Evolutionary conservation across 352 stramenopile species (phyloP), one percentile per base, ranked within the genome.

Genomic region (Thraustochytrium striatum): DNA sequence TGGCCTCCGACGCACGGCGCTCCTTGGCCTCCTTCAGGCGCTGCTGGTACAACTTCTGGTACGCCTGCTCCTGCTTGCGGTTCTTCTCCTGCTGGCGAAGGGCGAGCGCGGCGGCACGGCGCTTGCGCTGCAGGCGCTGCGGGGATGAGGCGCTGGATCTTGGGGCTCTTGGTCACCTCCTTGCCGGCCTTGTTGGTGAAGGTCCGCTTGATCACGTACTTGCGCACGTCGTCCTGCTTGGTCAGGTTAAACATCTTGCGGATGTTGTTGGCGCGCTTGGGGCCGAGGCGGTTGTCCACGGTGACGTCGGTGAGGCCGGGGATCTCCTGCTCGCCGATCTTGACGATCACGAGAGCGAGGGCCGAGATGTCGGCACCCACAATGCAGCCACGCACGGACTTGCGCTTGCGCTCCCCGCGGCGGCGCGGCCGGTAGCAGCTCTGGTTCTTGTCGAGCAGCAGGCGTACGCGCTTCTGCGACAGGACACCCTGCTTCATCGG

Each of bases 401-500:
- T 99, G 88, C 96, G 93, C 90, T 96, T 96, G 87, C 97, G 93
- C 90, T 99, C 97, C 85, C 97, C 97, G 85, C 94, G 94, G 83
- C 89, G 88, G 82, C 91, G 89, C 28, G 89, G 87, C 81, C 91
- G 62, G 79, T 72, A 83, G 73, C 81, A 83, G 38, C 25, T 50
- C 35, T 58, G 13, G 36, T 73, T 75, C 53, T 72, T 61, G 50
- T 38, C 38, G 1, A 98, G 91, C n/a, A 99, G 88, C 57, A 99
- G 93, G 85, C 95, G 93, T 41, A 98, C 97, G 88, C 97, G 95
- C 87, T 95, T 92, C 89, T 98, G 98, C 69, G 93, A 97, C 78
- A 99, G 89, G 78, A 99, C 94, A 91, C 97, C 97, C 91, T 99
- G 97, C 93, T 98, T 98, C 97, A 99, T 99, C 82, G 96, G 96